These are phyloP conservation scores for Sporopachydermia quercuum DNA, from an alignment of 805 yeast genomes.

Conservation along the genomic window DNA sequence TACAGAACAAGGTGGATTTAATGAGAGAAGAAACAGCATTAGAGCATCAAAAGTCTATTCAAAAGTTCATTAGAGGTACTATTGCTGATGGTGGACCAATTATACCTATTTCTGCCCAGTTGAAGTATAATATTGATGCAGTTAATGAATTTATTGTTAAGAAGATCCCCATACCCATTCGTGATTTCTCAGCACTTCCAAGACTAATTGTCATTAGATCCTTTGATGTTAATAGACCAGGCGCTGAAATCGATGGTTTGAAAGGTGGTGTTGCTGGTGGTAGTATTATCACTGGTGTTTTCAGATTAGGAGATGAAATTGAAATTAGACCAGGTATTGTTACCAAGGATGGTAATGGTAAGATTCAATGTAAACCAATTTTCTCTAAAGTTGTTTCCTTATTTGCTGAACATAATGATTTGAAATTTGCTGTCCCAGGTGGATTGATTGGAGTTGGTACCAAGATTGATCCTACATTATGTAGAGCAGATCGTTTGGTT, in stretches of 20 bases:
- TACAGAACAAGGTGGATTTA: conserved; percentile 96
- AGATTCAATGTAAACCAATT: conserved; percentile 90
- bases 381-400: conserved; percentile 86
- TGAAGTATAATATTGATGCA: conserved; percentile 96
- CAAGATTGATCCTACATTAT: conserved; percentile 93
- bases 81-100: conserved; percentile 99
- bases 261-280: conserved; percentile 99
- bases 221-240: conserved; percentile 97
- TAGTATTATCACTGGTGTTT: conserved; percentile 91
- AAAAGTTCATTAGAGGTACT: conserved; percentile 91
- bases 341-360: conserved; percentile 64
- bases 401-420: conserved; percentile 94
- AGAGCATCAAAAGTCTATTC: conserved; percentile 87
- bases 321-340: conserved; percentile 99
- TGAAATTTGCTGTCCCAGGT: conserved; percentile 99
- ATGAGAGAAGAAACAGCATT: conserved; percentile 95
- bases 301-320: conserved; percentile 93
- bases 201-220: conserved; percentile 94
- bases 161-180: conserved; percentile 87
- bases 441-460: conserved; percentile 99
- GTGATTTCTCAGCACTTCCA: conserved; percentile 91
- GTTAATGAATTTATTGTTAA: conserved; percentile 94
- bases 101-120: conserved; percentile 96
- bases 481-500: conserved; percentile 98
- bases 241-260: conserved; percentile 90